Conservation (phyloP, 2,329 filamentous ascomycete species). For the Aspergillus caelatus region DNA sequence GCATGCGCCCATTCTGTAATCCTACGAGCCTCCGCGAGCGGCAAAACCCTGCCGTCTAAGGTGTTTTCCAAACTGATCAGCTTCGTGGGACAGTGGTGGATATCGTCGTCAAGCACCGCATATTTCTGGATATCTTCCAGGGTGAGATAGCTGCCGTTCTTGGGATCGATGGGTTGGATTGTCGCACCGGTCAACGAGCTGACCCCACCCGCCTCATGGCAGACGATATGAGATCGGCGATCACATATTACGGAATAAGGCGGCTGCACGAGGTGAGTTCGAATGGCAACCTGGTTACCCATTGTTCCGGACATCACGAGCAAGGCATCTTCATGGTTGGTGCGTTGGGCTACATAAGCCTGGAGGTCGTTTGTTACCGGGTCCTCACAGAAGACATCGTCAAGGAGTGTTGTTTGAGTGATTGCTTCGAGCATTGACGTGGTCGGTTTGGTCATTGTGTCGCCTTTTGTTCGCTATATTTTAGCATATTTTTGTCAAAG, state of each 20-base stretch:
- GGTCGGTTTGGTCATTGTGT: constrained; percentile 76
- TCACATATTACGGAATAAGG: constrained; percentile 82
- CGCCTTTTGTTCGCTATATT: constrained; percentile 48
- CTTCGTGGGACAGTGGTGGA: constrained; percentile 77
- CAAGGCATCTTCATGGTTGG: constrained; percentile 74
- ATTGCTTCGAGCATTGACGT: constrained; percentile 81
- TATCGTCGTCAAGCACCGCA: constrained; percentile 64
- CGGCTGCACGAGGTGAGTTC: constrained; percentile 75
- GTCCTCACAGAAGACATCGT: constrained; percentile 85
- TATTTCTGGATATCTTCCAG: constrained; percentile 73
- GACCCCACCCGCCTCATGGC: constrained; percentile 67
- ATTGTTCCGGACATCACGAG: constrained; percentile 90
- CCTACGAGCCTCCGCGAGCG: constrained; percentile 67
- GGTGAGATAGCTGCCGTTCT: constrained; percentile 73
- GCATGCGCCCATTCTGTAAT: constrained; percentile 71
- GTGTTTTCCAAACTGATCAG: constrained; percentile 88
- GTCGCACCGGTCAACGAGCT: constrained; percentile 72
- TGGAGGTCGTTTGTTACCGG: constrained; percentile 77
- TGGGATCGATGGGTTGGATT: constrained; percentile 66
- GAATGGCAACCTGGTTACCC: constrained; percentile 86
- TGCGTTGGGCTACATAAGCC: constrained; percentile 69
- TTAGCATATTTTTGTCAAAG: not conserved
- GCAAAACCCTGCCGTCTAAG: constrained; percentile 76
- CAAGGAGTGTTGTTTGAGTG: constrained; percentile 70
- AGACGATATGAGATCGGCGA: constrained; percentile 73